Evolutionary conservation across 2,329 filamentous ascomycete genomes (phyloP).

Genomic region (Bipolaris oryzae): DNA sequence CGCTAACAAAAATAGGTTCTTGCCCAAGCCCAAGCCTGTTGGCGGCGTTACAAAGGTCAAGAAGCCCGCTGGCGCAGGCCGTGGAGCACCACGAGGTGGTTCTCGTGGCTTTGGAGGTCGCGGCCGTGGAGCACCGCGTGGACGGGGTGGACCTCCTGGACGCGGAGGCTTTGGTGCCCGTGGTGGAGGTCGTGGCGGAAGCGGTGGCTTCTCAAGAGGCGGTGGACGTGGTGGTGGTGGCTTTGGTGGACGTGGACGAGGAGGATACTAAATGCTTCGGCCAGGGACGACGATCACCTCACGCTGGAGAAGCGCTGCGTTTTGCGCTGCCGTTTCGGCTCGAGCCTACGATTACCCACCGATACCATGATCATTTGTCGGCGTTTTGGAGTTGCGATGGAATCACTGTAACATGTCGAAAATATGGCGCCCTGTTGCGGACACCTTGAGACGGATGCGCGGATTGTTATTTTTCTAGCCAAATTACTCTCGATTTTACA

Average conservation of each 20-base stretch:
- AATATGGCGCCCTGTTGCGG: conserved; percentile 30
- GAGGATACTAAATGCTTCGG: conserved; percentile 36
- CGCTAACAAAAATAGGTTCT: conserved; percentile 64
- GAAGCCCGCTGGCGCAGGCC: conserved; percentile 66
- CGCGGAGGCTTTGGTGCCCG: conserved; percentile 47
- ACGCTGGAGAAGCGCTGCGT: conserved; percentile 20
- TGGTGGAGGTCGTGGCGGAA: conserved; percentile 16
- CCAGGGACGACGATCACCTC: conserved; percentile 12
- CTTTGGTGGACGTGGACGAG: conserved; percentile 43
- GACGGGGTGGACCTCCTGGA: conserved; percentile 50
- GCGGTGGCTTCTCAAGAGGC: conserved; percentile 42
- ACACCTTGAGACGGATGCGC: conserved; percentile 12
- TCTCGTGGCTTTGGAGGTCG: conserved; percentile 36
- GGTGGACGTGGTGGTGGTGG: conserved; percentile 55
- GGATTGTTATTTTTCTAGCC: conserved; percentile 14
- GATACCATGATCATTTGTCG: conserved; percentile 44
- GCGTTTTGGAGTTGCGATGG: conserved; percentile 41
- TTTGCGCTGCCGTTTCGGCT: conserved; percentile 25
- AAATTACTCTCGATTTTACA: conserved; percentile 14
- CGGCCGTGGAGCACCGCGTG: conserved; percentile 60
- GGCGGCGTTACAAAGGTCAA: conserved; percentile 73
- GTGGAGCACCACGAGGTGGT: conserved; percentile 59
- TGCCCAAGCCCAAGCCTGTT: conserved; percentile 85
- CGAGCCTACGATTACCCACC: conserved; percentile 33
- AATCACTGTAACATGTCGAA: conserved; percentile 33